Evolutionary conservation across 129 eudicot species (phyloP), one percentile per base, ranked within the genome.

Genomic region (Pittosporum tobira): DNA sequence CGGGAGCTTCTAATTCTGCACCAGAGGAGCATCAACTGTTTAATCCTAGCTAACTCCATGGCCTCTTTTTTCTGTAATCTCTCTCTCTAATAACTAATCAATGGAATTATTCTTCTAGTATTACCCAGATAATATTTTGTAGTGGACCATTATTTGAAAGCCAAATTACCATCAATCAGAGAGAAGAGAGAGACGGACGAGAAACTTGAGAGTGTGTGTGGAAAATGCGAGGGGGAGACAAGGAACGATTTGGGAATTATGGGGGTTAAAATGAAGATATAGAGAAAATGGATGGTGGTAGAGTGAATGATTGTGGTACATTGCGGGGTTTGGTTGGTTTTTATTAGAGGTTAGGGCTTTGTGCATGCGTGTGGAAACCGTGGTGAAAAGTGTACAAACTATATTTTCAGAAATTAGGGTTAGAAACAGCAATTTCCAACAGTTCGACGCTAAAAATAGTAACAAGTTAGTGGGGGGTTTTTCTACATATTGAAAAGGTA

Each of bases 1-100:
- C 76, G 75, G 29, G 67, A 54, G 51, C 25, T 59, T 48, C 63
- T 63, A 43, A 63, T 21, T 7, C 61, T 73, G 16, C 68, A 72
- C 77, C 79, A 69, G 36, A 75, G 61, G n/a, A 67, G 47, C 70
- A 78, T 25, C 70, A 81, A 67, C 4, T 66, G 59, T 20, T 51
- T 53, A 44, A 66, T 73, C 36, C 84, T 73, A 19, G 27, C 5
- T 30, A 56, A 3, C 19, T 56, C 61, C 61, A 56, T 56, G 7
- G 10, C 27, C 61, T 18, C 45, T 56, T 53, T 56, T 40, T 31
- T 29, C 13, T 8, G n/a, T 3, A 18, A 30, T 30, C 45, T 29
- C 43, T 55, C 61, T 30, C 61, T 56, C 61, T 56, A 2, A 3
- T 0, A 19, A 16, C 45, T 30, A 31, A 19, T 55, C 45, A 31